Evolutionary conservation across 2,329 filamentous ascomycete genomes (phyloP).

Genomic region (Lithohypha guttulata): DNA sequence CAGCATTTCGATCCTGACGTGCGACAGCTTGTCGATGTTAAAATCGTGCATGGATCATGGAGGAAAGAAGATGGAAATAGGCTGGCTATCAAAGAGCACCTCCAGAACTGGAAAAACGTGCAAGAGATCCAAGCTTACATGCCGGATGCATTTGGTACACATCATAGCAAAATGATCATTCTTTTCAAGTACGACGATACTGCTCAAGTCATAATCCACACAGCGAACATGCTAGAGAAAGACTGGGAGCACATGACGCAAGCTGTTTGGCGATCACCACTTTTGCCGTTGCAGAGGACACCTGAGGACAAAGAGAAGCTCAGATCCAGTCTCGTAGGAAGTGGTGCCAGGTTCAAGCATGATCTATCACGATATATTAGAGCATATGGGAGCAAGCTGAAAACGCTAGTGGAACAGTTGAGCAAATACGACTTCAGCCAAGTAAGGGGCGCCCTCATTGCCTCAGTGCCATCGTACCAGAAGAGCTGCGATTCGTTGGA

Average conservation of each 20-base stretch:
- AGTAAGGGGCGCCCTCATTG: constrained; percentile 62
- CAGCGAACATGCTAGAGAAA: constrained; percentile 78
- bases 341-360: constrained; percentile 60
- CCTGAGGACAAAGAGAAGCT: constrained; percentile 1
- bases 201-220: constrained; percentile 73
- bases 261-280: constrained; percentile 66
- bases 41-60: constrained; percentile 55
- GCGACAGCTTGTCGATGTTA: constrained; percentile 41
- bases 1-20: constrained; percentile 48
- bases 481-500: constrained; percentile 32
- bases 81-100: constrained; percentile 47
- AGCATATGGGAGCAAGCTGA: constrained; percentile 44
- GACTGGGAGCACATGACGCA: constrained; percentile 88
- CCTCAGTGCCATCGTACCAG: constrained; percentile 64
- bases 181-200: constrained; percentile 65
- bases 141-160: constrained; percentile 76
- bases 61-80: constrained; percentile 55
- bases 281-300: constrained; percentile 43
- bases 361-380: constrained; percentile 64
- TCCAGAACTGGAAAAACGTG: constrained; percentile 54
- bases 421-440: constrained; percentile 55
- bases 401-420: constrained; percentile 51
- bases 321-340: constrained; percentile 40
- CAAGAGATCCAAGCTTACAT: constrained; percentile 63
- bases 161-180: constrained; percentile 82